Evolutionary conservation across 225 moss, liverwort and hornwort species (phyloP), one percentile per base, ranked within the genome.

Genomic region (Climacium dendroides): DNA sequence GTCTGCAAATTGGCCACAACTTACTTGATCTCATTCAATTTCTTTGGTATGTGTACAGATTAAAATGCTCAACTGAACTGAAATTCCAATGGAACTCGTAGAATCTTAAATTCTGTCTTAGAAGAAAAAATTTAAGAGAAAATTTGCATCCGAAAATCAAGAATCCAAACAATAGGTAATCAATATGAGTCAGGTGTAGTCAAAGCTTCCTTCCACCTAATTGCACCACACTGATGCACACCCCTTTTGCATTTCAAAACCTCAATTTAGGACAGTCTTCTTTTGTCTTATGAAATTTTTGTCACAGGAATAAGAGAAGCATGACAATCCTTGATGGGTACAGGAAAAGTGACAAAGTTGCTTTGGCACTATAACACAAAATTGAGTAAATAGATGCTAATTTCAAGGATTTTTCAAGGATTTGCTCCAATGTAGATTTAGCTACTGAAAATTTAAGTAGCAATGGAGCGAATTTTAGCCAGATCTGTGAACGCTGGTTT

Each of bases 1-100:
- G 89, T 97, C 97, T 97, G 91, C 59, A 82, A 75, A 47, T 58
- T 13, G 11, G 32, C 22, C 88, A 78, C n/a, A n/a, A n/a, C n/a
- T n/a, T 47, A 37, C 53, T 59, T 39, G 20, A 37, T 37, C 29
- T 43, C 45, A 10, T 60, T 74, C 67, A 87, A 48, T 48, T 55
- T 74, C 26, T 19, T 35, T 70, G 32, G 43, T 13, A 67, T 47
- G 22, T 54, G 63, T 15, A 32, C 23, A 54, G 47, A 30, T 60
- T 60, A 60, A 55, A 73, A 32, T 28, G 4, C 8, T 30, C 37
- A 6, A 58, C n/a, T n/a, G n/a, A 10, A 58, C 5, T 0, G 1
- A 20, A 32, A 58, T 25, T 3, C 1, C 17, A 11, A 20, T 30
- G 4, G 5, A 34, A 10, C 24, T 32, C 20, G 43, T 29, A 30